Evolutionary conservation across 1,284 basidiomycete species (phyloP), one percentile per base, ranked within the genome.

Genomic region (Coriolopsis trogii): DNA sequence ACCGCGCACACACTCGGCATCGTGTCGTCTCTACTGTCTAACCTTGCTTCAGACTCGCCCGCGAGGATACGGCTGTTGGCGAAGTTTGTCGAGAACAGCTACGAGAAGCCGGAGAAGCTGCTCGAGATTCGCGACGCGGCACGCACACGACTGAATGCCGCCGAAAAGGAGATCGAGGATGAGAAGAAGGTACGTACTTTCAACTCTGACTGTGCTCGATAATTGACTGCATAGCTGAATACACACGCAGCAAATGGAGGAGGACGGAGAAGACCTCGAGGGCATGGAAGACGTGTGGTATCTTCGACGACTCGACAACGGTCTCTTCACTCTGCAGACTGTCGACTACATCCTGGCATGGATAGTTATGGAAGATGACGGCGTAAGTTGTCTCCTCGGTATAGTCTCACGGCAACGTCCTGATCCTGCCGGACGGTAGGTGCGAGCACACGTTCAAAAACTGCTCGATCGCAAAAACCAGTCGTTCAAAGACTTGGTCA

Each of bases 311-410:
- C 72, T 98, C 23, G 94, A 97, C 49, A 83, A 85, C 2, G 97
- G 96, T 0, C 71, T 98, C 29, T 95, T 91, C 66, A 89, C 89
- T 1, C 70, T 99, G 9, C 96, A 99, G 65, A 90, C 88, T 15
- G 82, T 92, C 20, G 96, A 98, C 70, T 97, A 95, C 58, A 87
- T 98, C 43, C 71, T 98, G 24, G 95, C 91, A 1, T 99, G 97
- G 97, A 71, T 98, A 24, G 82, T 85, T 51, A 97, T 98, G 94
- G 97, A 99, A 72, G 97, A 99, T 63, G 97, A 99, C 63, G 97
- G 95, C 26, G 94, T 95, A 72, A 55, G 90, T n/a, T 67, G 28
- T 25, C 15, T 25, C 16, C 3, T n/a, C n/a, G n/a, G n/a, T n/a
- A n/a, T n/a, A n/a, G n/a, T n/a, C n/a, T n/a, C n/a, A n/a, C n/a